phyloP scores from a whole-genome alignment of 1,284 basidiomycete species.

The Inonotus hispidus region DNA sequence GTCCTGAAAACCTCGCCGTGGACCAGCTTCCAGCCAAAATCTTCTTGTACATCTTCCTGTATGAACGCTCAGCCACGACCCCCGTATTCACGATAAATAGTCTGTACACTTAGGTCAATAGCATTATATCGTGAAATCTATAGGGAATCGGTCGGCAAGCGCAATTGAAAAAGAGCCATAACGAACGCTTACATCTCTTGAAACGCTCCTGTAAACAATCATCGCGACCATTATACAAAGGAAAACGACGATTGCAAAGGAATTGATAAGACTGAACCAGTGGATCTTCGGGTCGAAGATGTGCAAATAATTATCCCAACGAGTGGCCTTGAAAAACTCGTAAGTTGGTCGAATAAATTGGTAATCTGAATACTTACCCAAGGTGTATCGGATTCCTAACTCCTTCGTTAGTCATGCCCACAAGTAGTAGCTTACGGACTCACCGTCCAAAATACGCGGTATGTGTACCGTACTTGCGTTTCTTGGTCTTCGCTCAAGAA shows the following conservation, averaged over 20 bases:
- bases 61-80: slow-evolving; percentile 16
- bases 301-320: slow-evolving; percentile 94
- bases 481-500: slow-evolving; percentile 55
- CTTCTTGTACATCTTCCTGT: slow-evolving; percentile 94
- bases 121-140: slow-evolving; percentile 96
- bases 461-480: slow-evolving; percentile 84
- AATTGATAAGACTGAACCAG: slow-evolving; percentile 93
- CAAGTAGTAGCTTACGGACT: slow-evolving; percentile 26
- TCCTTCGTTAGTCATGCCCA: slow-evolving; percentile 5
- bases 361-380: slow-evolving; percentile 49
- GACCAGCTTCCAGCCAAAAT: slow-evolving; percentile 97
- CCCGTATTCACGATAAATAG: neutral
- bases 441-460: slow-evolving; percentile 84
- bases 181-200: slow-evolving; percentile 71
- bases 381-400: slow-evolving; percentile 74
- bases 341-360: slow-evolving; percentile 25
- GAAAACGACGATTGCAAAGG: slow-evolving; percentile 86
- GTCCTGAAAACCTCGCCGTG: slow-evolving; percentile 95
- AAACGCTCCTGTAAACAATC: slow-evolving; percentile 83
- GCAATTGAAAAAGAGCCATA: slow-evolving; percentile 37
- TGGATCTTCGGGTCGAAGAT: slow-evolving; percentile 79
- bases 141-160: slow-evolving; percentile 27
- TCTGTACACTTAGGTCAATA: slow-evolving; percentile 78
- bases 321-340: slow-evolving; percentile 59
- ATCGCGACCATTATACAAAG: slow-evolving; percentile 92